phyloP scores from a whole-genome alignment of 768 basidiomycete genomes.

The Pulveroboletus sp. region DNA sequence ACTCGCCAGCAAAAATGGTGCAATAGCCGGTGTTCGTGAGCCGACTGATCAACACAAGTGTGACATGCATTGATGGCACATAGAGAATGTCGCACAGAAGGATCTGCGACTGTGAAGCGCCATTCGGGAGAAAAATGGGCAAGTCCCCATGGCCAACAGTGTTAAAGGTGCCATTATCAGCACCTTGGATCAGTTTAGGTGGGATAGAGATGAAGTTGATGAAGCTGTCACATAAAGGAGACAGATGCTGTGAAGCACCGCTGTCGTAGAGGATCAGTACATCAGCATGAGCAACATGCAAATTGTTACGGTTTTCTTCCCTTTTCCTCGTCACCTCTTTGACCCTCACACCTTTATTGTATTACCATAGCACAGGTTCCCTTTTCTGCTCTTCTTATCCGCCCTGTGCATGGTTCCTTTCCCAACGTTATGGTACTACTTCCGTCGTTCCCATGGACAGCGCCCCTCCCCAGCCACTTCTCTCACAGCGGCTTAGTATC shows the following conservation, averaged over 20 bases:
- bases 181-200: not conserved
- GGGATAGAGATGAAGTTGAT: not conserved
- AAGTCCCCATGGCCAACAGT: not conserved
- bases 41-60: conserved; percentile 17
- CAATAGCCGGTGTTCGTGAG: not conserved
- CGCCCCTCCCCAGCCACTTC: no score
- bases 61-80: conserved; percentile 13
- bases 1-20: no score
- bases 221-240: not conserved
- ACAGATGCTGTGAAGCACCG: not conserved
- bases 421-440: no score
- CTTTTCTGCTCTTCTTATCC: no score
- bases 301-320: no score
- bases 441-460: no score
- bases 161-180: not conserved
- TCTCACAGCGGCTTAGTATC: no score
- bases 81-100: conserved; percentile 10
- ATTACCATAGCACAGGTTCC: no score
- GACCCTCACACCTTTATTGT: no score
- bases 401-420: no score
- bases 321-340: no score
- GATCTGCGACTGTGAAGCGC: not conserved
- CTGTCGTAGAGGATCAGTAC: not conserved
- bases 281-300: no score
- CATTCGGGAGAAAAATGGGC: not conserved